phyloP scores from a whole-genome alignment of 2,329 filamentous ascomycete species.

The Penicillium sp. region DNA sequence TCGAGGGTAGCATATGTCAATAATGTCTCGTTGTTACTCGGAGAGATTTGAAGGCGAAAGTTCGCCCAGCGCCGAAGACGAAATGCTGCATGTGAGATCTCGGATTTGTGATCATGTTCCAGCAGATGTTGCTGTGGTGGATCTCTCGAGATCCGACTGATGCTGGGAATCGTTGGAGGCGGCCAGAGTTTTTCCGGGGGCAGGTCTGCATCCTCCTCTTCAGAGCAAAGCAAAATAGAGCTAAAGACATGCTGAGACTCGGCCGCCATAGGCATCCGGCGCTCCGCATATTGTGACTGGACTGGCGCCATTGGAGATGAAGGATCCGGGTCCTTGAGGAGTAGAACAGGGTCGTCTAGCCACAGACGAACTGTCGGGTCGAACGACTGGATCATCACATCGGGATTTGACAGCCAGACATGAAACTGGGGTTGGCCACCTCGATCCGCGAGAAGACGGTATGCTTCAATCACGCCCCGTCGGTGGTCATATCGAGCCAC shows the following conservation, averaged over 20 bases:
- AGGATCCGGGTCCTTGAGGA: conserved; percentile 42
- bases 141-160: conserved; percentile 49
- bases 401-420: conserved; percentile 58
- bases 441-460: conserved; percentile 64
- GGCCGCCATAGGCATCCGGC: conserved; percentile 51
- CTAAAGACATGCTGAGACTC: conserved; percentile 53
- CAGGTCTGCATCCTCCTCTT: conserved; percentile 23
- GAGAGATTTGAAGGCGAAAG: conserved; percentile 42
- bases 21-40: conserved; percentile 43
- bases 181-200: conserved; percentile 64
- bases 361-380: conserved; percentile 64
- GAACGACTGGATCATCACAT: conserved; percentile 67
- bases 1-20: conserved; percentile 68
- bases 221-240: conserved; percentile 61
- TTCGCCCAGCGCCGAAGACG: conserved; percentile 72
- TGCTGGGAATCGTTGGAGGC: conserved; percentile 61
- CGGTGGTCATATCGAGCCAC: conserved; percentile 69
- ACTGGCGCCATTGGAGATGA: conserved; percentile 22
- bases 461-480: conserved; percentile 71
- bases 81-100: conserved; percentile 64
- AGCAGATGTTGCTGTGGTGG: conserved; percentile 23
- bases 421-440: conserved; percentile 48
- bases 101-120: conserved; percentile 45
- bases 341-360: conserved; percentile 65
- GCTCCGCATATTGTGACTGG: conserved; percentile 32